Conservation (phyloP, 495 filamentous ascomycete species). For the Aspergillus conjunctus region DNA sequence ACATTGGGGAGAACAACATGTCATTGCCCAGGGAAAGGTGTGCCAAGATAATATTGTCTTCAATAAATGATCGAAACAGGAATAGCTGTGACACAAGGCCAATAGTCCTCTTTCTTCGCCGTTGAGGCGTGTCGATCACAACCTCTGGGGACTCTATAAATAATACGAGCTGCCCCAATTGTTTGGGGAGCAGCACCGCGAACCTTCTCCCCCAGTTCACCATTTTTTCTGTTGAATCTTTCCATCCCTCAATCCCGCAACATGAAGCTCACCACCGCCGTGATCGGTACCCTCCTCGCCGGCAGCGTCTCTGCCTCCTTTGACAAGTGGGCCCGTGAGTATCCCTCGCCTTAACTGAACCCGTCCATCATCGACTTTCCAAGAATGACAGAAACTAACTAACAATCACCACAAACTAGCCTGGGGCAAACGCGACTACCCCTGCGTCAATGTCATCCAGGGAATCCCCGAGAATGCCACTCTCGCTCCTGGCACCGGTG, state of each 20-base stretch:
- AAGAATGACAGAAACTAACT: conserved; percentile 1
- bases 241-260: not conserved
- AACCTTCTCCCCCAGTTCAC: not conserved
- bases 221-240: not conserved
- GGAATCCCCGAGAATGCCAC: conserved; percentile 41
- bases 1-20: too few species aligned
- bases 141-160: not conserved
- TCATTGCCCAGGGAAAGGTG: too few species aligned
- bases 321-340: conserved; percentile 41
- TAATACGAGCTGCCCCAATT: not conserved
- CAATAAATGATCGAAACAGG: not conserved
- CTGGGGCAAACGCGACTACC: conserved; percentile 46
- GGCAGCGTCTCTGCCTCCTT: conserved; percentile 35
- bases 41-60: conserved; percentile 1
- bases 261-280: conserved; percentile 39
- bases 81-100: not conserved
- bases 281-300: conserved; percentile 34
- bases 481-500: conserved; percentile 27
- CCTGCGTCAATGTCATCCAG: conserved; percentile 42
- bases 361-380: not conserved
- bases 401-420: conserved; percentile 21
- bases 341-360: not conserved
- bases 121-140: not conserved
- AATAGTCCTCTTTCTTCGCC: not conserved
- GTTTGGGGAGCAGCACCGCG: not conserved